phyloP scores from a whole-genome alignment of 2,329 filamentous ascomycete species.

The Sclerotinia glacialis region DNA sequence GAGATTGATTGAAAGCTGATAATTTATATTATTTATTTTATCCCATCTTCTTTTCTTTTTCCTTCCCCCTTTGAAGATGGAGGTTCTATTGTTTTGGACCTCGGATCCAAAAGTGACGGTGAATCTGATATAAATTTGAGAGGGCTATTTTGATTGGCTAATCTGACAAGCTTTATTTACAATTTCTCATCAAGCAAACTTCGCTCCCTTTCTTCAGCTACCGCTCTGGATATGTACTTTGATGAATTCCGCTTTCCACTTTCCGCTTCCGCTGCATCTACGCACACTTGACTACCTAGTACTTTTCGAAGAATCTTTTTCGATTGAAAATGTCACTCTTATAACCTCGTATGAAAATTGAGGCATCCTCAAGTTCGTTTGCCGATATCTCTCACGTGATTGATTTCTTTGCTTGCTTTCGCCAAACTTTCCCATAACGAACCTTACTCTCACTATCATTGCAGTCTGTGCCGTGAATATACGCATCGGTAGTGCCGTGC shows the following conservation, averaged over 20 bases:
- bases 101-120: background rate
- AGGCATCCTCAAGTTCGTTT: too few relatives aligned
- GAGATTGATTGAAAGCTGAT: background rate
- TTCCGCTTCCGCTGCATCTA: too few relatives aligned
- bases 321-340: too few relatives aligned
- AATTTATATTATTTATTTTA: background rate
- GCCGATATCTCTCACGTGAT: background rate
- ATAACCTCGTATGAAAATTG: too few relatives aligned
- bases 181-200: background rate
- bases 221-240: too few relatives aligned
- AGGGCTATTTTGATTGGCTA: background rate
- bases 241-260: too few relatives aligned
- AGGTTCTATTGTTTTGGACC: background rate
- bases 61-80: background rate
- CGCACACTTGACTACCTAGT: too few relatives aligned
- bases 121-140: background rate
- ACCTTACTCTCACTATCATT: too few relatives aligned
- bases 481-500: background rate
- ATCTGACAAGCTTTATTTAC: background rate
- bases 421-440: too few relatives aligned
- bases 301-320: too few relatives aligned
- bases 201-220: too few relatives aligned
- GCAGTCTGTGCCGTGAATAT: too few relatives aligned
- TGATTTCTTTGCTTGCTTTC: background rate
- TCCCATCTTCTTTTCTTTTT: background rate